These are phyloP conservation scores for Kodamaea neixiangensis DNA, from an alignment of 805 yeast genomes.

Conservation along the genomic window DNA sequence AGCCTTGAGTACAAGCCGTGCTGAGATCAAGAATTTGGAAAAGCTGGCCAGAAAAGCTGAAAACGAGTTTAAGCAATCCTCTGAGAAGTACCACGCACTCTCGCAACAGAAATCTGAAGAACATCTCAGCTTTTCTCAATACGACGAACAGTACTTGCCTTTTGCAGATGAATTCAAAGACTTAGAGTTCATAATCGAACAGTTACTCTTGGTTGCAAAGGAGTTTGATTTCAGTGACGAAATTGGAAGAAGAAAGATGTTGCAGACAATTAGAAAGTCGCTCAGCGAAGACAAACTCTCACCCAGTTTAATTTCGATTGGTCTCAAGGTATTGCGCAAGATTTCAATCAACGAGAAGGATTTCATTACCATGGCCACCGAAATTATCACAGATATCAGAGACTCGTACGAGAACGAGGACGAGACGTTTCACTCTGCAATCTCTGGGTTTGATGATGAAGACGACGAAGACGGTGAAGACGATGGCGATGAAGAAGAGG, in stretches of 20 bases:
- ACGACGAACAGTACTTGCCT: slow-evolving; percentile 25
- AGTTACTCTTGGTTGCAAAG: slow-evolving; percentile 64
- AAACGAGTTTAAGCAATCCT: slow-evolving; percentile 13
- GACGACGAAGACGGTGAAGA: slow-evolving; percentile 23
- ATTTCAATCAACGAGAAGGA: slow-evolving; percentile 80
- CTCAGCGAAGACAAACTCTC: slow-evolving; percentile 57
- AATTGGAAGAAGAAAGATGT: slow-evolving; percentile 79
- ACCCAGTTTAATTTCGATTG: slow-evolving; percentile 53
- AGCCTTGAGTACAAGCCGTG: slow-evolving; percentile 7
- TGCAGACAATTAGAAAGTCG: slow-evolving; percentile 49
- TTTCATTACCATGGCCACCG: slow-evolving; percentile 81
- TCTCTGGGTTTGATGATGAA: slow-evolving; percentile 20
- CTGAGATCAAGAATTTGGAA: slow-evolving; percentile 11
- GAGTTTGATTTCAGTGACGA: slow-evolving; percentile 88
- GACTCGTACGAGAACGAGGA: slow-evolving; percentile 57
- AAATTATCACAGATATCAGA: slow-evolving; percentile 80
- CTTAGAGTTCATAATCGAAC: slow-evolving; percentile 72
- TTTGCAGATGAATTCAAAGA: slow-evolving; percentile 53
- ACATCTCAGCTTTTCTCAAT: slow-evolving; percentile 12
- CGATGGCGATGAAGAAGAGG: slow-evolving; percentile 41
- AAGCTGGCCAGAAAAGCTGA: slow-evolving; percentile 11
- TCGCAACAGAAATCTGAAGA: slow-evolving; percentile 13
- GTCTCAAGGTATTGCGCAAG: slow-evolving; percentile 66
- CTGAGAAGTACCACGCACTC: slow-evolving; percentile 13
- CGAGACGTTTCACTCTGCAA: slow-evolving; percentile 29